These are phyloP conservation scores for Aspergillus novofumigatus DNA, from an alignment of 2,329 filamentous ascomycete genomes.

Conservation along the genomic window DNA sequence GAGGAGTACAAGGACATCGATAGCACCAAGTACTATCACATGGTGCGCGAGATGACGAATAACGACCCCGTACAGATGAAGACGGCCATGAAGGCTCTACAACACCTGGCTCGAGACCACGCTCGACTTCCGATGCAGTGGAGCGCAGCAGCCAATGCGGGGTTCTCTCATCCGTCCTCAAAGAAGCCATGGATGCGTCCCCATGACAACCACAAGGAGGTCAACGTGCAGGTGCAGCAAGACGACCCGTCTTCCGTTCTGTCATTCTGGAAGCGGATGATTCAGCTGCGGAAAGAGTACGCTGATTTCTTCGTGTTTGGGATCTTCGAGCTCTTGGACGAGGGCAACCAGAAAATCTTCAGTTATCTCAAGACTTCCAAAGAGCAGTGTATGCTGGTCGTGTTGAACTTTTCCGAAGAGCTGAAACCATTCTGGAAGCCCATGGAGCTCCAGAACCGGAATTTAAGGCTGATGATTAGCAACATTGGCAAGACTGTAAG, in stretches of 20 bases:
- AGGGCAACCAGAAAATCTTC: conserved; percentile 51
- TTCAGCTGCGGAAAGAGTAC: conserved; percentile 56
- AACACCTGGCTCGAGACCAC: conserved; percentile 63
- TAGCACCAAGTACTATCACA: conserved; percentile 50
- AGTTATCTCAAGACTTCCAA: conserved; percentile 18
- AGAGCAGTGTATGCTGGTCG: conserved; percentile 6
- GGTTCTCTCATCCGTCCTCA: conserved; percentile 53
- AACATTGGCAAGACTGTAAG: conserved; percentile 16
- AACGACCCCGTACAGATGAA: conserved; percentile 41
- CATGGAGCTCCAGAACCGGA: background rate
- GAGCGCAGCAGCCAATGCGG: conserved; percentile 55
- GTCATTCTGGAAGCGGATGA: conserved; percentile 56
- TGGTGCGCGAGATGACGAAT: conserved; percentile 41
- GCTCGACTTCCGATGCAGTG: conserved; percentile 69
- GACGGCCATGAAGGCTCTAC: conserved; percentile 48
- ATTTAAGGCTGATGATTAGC: conserved; percentile 20
- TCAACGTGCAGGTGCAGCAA: conserved; percentile 50
- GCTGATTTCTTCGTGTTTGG: conserved; percentile 65
- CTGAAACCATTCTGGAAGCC: conserved; percentile 1
- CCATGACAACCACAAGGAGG: conserved; percentile 54
- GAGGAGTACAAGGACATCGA: conserved; percentile 66
- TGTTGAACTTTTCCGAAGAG: conserved; percentile 14
- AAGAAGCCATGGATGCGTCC: conserved; percentile 61
- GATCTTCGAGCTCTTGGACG: conserved; percentile 54
- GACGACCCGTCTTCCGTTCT: conserved; percentile 46